These are phyloP conservation scores for Fusarium citri DNA, from an alignment of 2,329 filamentous ascomycete genomes.

Conservation along the genomic window DNA sequence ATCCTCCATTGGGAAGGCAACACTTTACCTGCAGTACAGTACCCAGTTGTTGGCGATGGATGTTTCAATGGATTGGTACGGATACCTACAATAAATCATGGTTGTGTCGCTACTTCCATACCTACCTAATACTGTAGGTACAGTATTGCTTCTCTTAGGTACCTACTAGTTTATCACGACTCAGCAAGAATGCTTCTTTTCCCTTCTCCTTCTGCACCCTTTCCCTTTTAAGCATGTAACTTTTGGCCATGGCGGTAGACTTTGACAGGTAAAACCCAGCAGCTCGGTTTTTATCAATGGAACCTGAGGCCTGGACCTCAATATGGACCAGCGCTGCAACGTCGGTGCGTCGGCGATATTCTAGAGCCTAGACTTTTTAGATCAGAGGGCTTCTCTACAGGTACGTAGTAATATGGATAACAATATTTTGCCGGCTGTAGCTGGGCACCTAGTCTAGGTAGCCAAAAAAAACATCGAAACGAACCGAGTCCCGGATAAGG, in stretches of 20 bases:
- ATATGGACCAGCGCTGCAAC: slow-evolving; percentile 13
- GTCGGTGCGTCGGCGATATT: slow-evolving; percentile 15
- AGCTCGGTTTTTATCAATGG: slow-evolving; percentile 4
- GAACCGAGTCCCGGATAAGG: slow-evolving; percentile 22
- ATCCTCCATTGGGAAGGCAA: slow-evolving; percentile 23
- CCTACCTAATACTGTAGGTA: no score
- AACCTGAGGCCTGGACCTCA: slow-evolving; percentile 8
- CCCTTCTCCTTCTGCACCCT: slow-evolving; percentile 6
- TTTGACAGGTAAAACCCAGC: slow-evolving; percentile 7
- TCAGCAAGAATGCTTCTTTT: background rate
- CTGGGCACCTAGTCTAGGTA: background rate
- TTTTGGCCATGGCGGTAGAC: slow-evolving; percentile 24
- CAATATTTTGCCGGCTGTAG: background rate
- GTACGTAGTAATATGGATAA: no score
- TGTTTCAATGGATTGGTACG: background rate
- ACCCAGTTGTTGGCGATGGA: slow-evolving; percentile 13
- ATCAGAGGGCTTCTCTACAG: background rate
- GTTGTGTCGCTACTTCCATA: background rate
- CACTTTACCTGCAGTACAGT: slow-evolving; percentile 33
- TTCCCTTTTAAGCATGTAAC: slow-evolving; percentile 5
- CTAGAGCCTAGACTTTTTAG: background rate
- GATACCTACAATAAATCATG: no score
- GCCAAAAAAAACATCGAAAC: slow-evolving; percentile 15
- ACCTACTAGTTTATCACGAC: background rate
- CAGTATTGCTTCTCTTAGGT: no score